phyloP scores from a whole-genome alignment of 768 basidiomycete genomes.

The Macrolepiota albuminosa region DNA sequence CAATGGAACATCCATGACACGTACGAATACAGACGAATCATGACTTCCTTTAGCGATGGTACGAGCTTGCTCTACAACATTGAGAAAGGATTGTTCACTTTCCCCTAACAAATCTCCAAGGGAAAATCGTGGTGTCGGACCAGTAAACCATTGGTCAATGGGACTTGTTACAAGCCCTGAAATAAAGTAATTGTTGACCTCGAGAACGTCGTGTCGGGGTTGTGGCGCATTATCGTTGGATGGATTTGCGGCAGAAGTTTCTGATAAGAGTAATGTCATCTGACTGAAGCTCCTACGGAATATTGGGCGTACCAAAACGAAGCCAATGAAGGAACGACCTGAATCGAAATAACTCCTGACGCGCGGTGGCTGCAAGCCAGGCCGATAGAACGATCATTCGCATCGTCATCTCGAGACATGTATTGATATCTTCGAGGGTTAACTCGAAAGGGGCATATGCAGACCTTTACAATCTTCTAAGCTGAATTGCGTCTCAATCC shows the following conservation, averaged over 20 bases:
- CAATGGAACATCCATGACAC: constrained; percentile 21
- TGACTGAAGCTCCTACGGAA: neutral
- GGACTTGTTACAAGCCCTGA: constrained; percentile 62
- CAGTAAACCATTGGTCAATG: constrained; percentile 80
- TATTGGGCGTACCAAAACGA: constrained; percentile 52
- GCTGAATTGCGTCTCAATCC: constrained; percentile 1
- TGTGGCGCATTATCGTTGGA: constrained; percentile 45
- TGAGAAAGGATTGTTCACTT: constrained; percentile 27
- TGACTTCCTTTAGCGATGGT: constrained; percentile 43
- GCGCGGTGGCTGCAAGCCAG: constrained; percentile 65
- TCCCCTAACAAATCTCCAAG: constrained; percentile 43
- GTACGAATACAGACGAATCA: constrained; percentile 49
- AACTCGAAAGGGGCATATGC: constrained; percentile 55
- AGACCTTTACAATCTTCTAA: constrained; percentile 38
- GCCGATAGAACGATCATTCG: constrained; percentile 58
- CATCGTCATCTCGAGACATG: constrained; percentile 48
- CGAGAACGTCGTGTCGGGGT: constrained; percentile 66
- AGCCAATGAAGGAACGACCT: constrained; percentile 78
- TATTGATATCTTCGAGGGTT: constrained; percentile 40
- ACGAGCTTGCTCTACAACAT: constrained; percentile 44
- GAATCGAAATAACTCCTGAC: constrained; percentile 67
- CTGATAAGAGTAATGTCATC: constrained; percentile 19
- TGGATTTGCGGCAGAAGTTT: constrained; percentile 47
- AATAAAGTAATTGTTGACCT: constrained; percentile 77
- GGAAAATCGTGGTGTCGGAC: constrained; percentile 49